Evolutionary conservation across 2,329 filamentous ascomycete species (phyloP).

Genomic region (Sporothrix luriei): DNA sequence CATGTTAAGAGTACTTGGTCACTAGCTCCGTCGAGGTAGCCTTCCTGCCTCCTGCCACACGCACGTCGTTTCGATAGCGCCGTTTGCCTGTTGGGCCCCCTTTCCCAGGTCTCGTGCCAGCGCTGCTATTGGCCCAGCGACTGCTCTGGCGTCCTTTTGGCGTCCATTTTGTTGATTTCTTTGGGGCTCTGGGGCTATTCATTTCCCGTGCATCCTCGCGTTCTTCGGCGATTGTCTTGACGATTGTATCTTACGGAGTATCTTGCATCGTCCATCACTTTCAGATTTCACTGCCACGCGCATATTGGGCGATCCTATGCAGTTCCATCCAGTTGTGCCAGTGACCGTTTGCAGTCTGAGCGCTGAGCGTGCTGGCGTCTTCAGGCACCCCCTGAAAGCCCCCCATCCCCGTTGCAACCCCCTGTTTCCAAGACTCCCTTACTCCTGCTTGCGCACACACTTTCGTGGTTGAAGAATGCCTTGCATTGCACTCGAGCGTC

Average conservation of each 20-base stretch:
- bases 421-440: slow-evolving; percentile 22
- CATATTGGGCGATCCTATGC: slow-evolving; percentile 22
- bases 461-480: slow-evolving; percentile 25
- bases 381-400: neutral
- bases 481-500: neutral
- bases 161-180: too few species aligned
- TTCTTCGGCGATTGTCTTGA: neutral
- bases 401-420: slow-evolving; percentile 11
- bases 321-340: neutral
- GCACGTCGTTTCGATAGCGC: slow-evolving; percentile 4
- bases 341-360: neutral
- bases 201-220: slow-evolving; percentile 18
- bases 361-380: neutral
- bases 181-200: neutral
- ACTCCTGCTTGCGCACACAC: neutral
- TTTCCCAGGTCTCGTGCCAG: neutral
- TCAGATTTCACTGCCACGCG: slow-evolving; percentile 21
- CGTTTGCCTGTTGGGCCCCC: neutral
- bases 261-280: too few species aligned
- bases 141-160: neutral
- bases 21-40: slow-evolving; percentile 21
- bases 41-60: neutral
- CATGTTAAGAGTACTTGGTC: slow-evolving; percentile 18
- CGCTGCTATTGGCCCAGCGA: neutral
- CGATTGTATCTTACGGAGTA: neutral